Evolutionary conservation across 2,329 filamentous ascomycete species (phyloP), one percentile per base, ranked within the genome.

Genomic region (Dactylellina cionopaga): DNA sequence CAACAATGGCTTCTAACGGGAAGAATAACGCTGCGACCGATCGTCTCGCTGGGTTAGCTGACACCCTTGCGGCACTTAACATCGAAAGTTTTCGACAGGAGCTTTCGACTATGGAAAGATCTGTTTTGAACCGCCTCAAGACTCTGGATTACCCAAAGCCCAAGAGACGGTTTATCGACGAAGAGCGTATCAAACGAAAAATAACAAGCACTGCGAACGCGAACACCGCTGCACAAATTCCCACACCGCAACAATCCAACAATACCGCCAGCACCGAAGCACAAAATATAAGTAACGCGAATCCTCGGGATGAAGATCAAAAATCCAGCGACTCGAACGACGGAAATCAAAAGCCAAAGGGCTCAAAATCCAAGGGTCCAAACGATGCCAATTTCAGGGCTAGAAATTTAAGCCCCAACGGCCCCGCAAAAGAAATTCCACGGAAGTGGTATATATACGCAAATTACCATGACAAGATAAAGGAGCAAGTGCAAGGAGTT

Each of bases 121-220:
- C 29, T 2, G 19, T 10, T 3, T 37, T 70, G 13, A 63, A 70
- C 33, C 17, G 24, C 5, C 25, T 70, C 2, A 35, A 58, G 2
- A 43, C 63, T 9, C 27, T 17, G 5, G 31, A 11, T 25, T 70
- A 51, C 15, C 47, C 56, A 5, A 24, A 37, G 24, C 6, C 11
- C 5, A 47, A 70, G 22, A 47, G 58, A n/a, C 41, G 24, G 7
- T 17, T 63, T 5, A 70, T 70, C n/a, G 41, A 70, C n/a, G 49
- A 52, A 22, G 65, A 63, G 29, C n/a, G n/a, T n/a, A n/a, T n/a
- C n/a, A n/a, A n/a, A n/a, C n/a, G n/a, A n/a, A n/a, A n/a, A n/a
- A n/a, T n/a, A n/a, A n/a, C n/a, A n/a, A n/a, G n/a, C n/a, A n/a
- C n/a, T n/a, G n/a, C n/a, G n/a, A n/a, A n/a, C n/a, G n/a, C n/a